Conservation (phyloP, 495 filamentous ascomycete species). For the Podospora sp. region DNA sequence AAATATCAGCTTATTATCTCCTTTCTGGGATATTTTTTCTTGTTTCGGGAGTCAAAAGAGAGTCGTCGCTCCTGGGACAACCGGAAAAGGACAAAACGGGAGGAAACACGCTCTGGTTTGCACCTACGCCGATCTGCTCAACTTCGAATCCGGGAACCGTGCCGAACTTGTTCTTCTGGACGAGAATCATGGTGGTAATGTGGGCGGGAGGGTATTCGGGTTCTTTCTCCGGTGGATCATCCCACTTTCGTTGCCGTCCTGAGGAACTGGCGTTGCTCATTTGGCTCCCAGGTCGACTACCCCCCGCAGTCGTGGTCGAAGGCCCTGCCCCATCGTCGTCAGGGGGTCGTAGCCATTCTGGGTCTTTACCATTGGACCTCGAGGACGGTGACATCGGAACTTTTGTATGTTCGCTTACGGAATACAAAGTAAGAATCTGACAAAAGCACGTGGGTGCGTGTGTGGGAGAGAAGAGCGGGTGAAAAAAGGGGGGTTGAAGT, state of each 20-base stretch:
- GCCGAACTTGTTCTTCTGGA: conserved; percentile 4
- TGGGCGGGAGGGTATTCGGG: conserved; percentile 10
- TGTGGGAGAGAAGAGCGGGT: not conserved
- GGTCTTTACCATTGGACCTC: not conserved
- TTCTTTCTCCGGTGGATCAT: conserved; percentile 31
- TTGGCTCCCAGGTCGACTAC: not conserved
- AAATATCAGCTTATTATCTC: too few species aligned
- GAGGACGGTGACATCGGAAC: too few species aligned
- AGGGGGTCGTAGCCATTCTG: not conserved
- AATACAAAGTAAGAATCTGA: not conserved
- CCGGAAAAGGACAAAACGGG: too few species aligned
- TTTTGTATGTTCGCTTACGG: too few species aligned
- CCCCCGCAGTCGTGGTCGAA: not conserved
- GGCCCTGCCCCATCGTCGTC: not conserved
- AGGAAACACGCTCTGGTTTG: too few species aligned
- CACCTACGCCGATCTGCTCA: conserved; percentile 13
- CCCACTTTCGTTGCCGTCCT: conserved; percentile 22
- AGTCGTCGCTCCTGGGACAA: too few species aligned
- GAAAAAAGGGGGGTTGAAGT: not conserved
- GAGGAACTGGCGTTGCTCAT: conserved; percentile 15
- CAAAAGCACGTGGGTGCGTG: not conserved
- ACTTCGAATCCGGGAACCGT: conserved; percentile 19
- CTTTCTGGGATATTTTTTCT: too few species aligned
- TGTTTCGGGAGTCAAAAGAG: too few species aligned
- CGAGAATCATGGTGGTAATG: conserved; percentile 27